phyloP scores from a whole-genome alignment of 306 rosid species.

The Senna siamea region DNA sequence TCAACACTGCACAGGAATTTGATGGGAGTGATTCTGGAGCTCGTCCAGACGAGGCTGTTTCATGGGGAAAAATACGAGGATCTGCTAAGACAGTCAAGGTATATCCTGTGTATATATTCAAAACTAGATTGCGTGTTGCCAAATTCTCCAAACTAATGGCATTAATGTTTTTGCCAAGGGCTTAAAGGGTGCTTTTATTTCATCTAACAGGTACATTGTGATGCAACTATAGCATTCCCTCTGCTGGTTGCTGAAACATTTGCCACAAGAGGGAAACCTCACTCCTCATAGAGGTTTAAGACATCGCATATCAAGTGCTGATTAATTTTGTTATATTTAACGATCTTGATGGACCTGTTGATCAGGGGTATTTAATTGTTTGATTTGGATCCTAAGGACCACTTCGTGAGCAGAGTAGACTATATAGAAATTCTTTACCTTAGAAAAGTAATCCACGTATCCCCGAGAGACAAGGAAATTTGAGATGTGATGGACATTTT shows the following conservation, averaged over 20 bases:
- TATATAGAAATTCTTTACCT: constrained; percentile 14
- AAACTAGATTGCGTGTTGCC: constrained; percentile 6
- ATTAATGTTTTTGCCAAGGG: not conserved
- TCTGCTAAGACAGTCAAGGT: constrained; percentile 95
- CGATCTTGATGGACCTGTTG: constrained; percentile 22
- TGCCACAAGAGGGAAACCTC: constrained; percentile 52
- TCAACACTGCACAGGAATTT: constrained; percentile 92
- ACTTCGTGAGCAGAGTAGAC: not conserved
- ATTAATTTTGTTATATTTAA: constrained; percentile 2
- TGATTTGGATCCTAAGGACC: too few species aligned
- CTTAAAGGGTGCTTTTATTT: not conserved
- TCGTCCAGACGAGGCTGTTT: constrained; percentile 90
- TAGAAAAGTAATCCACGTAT: constrained; percentile 12
- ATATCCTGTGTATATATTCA: constrained; percentile 12
- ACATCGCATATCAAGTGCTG: constrained; percentile 9
- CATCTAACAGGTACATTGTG: constrained; percentile 78
- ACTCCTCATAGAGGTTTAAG: constrained; percentile 15
- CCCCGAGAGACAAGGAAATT: not conserved
- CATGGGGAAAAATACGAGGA: constrained; percentile 90
- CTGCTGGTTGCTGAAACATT: constrained; percentile 79
- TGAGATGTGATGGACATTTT: constrained; percentile 1
- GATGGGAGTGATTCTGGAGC: constrained; percentile 99
- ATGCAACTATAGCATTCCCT: constrained; percentile 87
- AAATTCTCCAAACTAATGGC: constrained; percentile 9
- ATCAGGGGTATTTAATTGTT: not conserved